Evolutionary conservation across 2,329 filamentous ascomycete genomes (phyloP).

Genomic region (Aspergillus sp.): DNA sequence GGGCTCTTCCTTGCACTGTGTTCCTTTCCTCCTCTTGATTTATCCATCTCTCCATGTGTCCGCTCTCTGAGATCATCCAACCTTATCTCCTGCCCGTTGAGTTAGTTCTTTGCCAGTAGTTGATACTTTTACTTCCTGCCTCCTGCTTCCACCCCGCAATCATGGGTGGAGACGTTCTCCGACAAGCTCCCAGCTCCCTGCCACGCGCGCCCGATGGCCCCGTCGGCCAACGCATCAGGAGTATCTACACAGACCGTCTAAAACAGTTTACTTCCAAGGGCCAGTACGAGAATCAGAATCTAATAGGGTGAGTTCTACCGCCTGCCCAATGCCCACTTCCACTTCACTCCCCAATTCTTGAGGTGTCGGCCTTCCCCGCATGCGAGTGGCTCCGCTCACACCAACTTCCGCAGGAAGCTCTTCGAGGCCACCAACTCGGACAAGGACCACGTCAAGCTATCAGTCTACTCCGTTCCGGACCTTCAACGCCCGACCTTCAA

Average conservation of each 20-base stretch:
- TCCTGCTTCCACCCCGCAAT: conserved; percentile 6
- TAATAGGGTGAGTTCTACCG: conserved; percentile 60
- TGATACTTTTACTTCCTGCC: background rate
- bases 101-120: background rate
- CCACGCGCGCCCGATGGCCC: conserved; percentile 53
- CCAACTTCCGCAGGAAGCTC: conserved; percentile 59
- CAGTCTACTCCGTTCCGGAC: conserved; percentile 78
- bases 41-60: background rate
- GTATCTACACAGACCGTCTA: conserved; percentile 82
- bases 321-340: background rate
- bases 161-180: conserved; percentile 28
- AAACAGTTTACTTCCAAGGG: conserved; percentile 75
- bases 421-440: conserved; percentile 68
- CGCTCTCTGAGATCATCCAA: background rate
- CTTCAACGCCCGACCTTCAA: conserved; percentile 80
- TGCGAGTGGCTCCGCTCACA: background rate
- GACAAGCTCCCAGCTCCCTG: conserved; percentile 42
- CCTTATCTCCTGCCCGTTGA: background rate
- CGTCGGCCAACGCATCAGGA: conserved; percentile 76
- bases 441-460: conserved; percentile 76
- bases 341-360: background rate
- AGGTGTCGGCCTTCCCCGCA: background rate
- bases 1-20: conserved; percentile 2
- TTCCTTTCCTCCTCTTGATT: conserved; percentile 7
- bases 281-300: conserved; percentile 74